Evolutionary conservation across 192 early-diverging fungal species (phyloP).

Genomic region (Coemansia sp.): DNA sequence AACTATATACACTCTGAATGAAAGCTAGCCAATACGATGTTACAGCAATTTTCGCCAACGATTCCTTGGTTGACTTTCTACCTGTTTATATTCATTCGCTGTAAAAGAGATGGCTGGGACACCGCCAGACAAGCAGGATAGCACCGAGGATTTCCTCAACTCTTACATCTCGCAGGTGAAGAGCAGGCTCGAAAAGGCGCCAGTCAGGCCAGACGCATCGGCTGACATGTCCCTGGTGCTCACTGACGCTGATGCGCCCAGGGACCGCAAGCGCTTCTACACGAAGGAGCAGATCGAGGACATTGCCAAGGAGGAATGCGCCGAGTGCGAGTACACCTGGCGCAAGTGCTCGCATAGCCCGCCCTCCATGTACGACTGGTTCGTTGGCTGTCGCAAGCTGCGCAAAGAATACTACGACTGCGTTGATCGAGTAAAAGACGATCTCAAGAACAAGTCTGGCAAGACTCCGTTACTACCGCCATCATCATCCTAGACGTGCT

Average conservation of each 20-base stretch:
- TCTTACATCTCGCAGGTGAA: conserved; percentile 39
- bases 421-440: conserved; percentile 19
- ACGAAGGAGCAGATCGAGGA: conserved; percentile 35
- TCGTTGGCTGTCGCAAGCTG: conserved; percentile 28
- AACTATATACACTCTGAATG: not conserved
- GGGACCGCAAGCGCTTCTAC: conserved; percentile 33
- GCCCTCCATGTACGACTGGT: conserved; percentile 20
- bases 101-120: conserved; percentile 1
- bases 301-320: conserved; percentile 41
- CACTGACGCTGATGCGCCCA: conserved; percentile 33
- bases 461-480: conserved; percentile 9
- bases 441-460: conserved; percentile 22
- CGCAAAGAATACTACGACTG: conserved; percentile 23
- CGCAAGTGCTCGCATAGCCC: conserved; percentile 33
- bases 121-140: not conserved
- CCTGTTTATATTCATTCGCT: not conserved
- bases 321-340: conserved; percentile 41
- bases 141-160: conserved; percentile 39
- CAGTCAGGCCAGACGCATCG: conserved; percentile 26
- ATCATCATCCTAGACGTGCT: not conserved
- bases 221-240: conserved; percentile 20
- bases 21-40: too few relatives aligned
- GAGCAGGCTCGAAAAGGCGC: conserved; percentile 19
- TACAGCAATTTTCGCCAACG: too few relatives aligned
- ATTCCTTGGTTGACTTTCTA: too few relatives aligned